phyloP scores from a whole-genome alignment of 495 filamentous ascomycete species.

The Aspergillus mulundensis region DNA sequence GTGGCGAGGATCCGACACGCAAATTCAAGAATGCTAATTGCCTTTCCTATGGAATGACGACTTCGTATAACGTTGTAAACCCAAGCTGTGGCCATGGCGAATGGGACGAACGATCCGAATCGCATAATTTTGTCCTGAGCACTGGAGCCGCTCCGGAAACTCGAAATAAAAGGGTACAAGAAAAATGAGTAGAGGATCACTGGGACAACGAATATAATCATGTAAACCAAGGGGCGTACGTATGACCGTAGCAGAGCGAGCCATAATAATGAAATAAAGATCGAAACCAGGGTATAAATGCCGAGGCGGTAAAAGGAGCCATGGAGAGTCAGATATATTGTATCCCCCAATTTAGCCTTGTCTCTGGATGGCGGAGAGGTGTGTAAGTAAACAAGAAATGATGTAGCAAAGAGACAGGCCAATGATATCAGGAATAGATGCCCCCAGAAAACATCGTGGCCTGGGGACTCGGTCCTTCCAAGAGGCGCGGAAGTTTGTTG shows the following conservation, averaged over 20 bases:
- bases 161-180: constrained; percentile 85
- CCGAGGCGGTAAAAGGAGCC: constrained; percentile 85
- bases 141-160: constrained; percentile 71
- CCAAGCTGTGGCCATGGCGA: constrained; percentile 71
- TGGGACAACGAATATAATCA: constrained; percentile 79
- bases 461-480: constrained; percentile 49
- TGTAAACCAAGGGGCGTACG: constrained; percentile 71
- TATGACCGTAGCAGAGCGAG: constrained; percentile 82
- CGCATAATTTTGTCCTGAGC: constrained; percentile 88
- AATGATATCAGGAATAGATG: constrained; percentile 82
- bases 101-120: constrained; percentile 75
- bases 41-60: constrained; percentile 72
- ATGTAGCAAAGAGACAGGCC: constrained; percentile 78
- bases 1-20: constrained; percentile 79
- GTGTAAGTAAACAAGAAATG: constrained; percentile 83
- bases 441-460: constrained; percentile 91
- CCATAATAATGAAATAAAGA: constrained; percentile 86
- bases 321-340: constrained; percentile 86
- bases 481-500: constrained; percentile 43
- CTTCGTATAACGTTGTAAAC: constrained; percentile 73
- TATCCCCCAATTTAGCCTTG: constrained; percentile 73
- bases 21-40: constrained; percentile 86
- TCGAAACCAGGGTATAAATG: constrained; percentile 83
- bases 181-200: constrained; percentile 81
- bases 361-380: constrained; percentile 61